A percentile compares a stretch with the other conserved stretches of the same genome.
Conservation (phyloP, 148 eudicot genomes). For the Nyssa sinensis region DNA sequence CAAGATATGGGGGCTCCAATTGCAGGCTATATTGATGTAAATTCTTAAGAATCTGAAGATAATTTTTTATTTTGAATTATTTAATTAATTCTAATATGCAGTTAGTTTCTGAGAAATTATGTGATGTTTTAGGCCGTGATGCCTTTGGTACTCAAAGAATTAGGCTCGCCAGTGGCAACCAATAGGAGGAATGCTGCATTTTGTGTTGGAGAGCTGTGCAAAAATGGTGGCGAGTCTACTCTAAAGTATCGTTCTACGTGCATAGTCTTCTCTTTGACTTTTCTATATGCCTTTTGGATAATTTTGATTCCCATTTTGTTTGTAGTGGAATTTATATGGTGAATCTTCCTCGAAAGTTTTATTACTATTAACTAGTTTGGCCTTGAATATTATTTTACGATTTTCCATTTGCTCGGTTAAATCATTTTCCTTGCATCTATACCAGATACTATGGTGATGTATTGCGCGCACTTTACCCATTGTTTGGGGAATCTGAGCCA, state of each 20-base stretch:
- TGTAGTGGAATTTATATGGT: not conserved
- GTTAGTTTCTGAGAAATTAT: conserved; percentile 12
- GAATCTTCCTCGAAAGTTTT: not conserved
- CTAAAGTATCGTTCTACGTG: conserved; percentile 57
- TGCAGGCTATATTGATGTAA: conserved; percentile 85
- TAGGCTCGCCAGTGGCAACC: conserved; percentile 69
- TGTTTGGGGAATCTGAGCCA: conserved; percentile 85
- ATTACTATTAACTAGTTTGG: not conserved
- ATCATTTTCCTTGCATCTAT: conserved; percentile 27
- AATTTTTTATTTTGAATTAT: not conserved
- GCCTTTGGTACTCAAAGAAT: conserved; percentile 85
- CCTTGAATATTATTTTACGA: not conserved
- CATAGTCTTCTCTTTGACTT: not conserved
- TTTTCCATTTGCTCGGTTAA: conserved; percentile 12
- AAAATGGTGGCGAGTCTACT: conserved; percentile 82
- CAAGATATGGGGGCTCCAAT: conserved; percentile 97
- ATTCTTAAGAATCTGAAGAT: not conserved
- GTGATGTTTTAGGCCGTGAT: conserved; percentile 65
- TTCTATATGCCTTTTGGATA: not conserved
- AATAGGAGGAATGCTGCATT: conserved; percentile 98
- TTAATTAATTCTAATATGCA: not conserved
- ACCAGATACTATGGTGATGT: conserved; percentile 74
- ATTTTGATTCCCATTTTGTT: not conserved
- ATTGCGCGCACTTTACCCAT: conserved; percentile 70
- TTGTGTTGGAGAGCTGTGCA: conserved; percentile 91